Evolutionary conservation across 1,139 yeast genomes (phyloP).

Genomic region (Sugiyamaella grinbergsii): DNA sequence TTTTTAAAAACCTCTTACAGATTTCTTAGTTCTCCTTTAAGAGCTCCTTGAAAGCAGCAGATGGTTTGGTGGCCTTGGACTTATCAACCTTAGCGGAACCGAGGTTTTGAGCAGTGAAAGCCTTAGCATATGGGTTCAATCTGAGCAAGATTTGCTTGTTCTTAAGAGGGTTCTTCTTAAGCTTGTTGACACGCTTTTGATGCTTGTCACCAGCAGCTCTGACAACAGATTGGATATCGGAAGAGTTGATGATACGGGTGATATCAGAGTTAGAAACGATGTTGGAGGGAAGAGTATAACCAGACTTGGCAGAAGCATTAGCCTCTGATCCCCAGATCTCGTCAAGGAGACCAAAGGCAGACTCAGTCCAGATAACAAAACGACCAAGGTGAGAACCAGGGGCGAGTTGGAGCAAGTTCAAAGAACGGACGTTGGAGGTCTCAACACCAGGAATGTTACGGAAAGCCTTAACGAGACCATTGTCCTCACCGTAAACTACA

Average conservation of each 20-base stretch:
- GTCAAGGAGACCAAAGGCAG: constrained; percentile 97
- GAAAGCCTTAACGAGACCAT: constrained; percentile 97
- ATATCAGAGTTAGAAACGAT: constrained; percentile 94
- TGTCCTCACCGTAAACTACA: constrained; percentile 97
- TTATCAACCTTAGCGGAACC: constrained; percentile 80
- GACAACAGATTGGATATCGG: constrained; percentile 97
- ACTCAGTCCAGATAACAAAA: constrained; percentile 99
- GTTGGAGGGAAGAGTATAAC: constrained; percentile 92
- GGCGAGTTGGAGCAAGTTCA: constrained; percentile 97
- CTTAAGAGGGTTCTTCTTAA: constrained; percentile 99
- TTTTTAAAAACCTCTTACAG: background rate
- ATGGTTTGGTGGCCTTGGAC: constrained; percentile 40
- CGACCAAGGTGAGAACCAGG: constrained; percentile 99
- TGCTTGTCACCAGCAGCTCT: constrained; percentile 95
- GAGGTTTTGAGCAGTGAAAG: constrained; percentile 86
- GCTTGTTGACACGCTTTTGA: constrained; percentile 93
- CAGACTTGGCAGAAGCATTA: constrained; percentile 80
- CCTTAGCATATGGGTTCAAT: constrained; percentile 99
- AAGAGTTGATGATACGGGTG: constrained; percentile 96
- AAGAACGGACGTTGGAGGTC: constrained; percentile 88
- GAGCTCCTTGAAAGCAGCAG: constrained; percentile 34
- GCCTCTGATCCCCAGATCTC: constrained; percentile 95
- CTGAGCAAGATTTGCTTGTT: constrained; percentile 98
- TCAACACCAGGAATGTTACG: constrained; percentile 99
- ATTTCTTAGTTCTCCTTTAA: constrained; percentile 30